Percentiles rank a stretch among this genome's conserved stretches.
Evolutionary conservation across 768 basidiomycete genomes (phyloP).

Genomic region (Rhodotorula graminis): DNA sequence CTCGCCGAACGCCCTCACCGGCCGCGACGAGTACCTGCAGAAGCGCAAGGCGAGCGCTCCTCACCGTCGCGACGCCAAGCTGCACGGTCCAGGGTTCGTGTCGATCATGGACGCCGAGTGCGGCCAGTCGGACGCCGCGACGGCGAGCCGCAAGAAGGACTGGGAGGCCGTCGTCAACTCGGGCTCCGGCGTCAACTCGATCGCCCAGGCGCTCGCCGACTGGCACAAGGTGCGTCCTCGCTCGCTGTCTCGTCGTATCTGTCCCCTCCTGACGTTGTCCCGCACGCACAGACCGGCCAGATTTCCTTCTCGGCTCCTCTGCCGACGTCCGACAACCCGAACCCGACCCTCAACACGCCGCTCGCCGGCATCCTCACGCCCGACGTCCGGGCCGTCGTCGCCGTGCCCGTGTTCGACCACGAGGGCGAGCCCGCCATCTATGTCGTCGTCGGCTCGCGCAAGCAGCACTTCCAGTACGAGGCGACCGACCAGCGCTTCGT

Average conservation of each 20-base stretch:
- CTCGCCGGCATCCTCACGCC: not conserved
- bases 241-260: not conserved
- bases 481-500: not conserved
- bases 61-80: not conserved
- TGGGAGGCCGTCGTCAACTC: too few species aligned
- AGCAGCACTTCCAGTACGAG: not conserved
- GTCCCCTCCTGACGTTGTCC: not conserved
- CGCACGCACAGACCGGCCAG: not conserved
- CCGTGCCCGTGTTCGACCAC: slow-evolving; percentile 6
- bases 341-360: not conserved
- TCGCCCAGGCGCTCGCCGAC: not conserved
- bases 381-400: not conserved
- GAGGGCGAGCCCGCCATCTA: slow-evolving; percentile 7
- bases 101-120: not conserved
- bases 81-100: not conserved
- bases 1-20: not conserved
- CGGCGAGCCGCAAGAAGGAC: too few species aligned
- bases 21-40: not conserved
- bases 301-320: not conserved
- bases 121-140: not conserved
- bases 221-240: not conserved
- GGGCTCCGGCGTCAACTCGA: not conserved
- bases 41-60: not conserved
- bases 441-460: not conserved
- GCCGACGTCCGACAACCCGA: not conserved